Evolutionary conservation across 192 early-diverging fungal genomes (phyloP), one percentile per base, ranked within the genome.

Genomic region (Umbelopsis ramanniana): DNA sequence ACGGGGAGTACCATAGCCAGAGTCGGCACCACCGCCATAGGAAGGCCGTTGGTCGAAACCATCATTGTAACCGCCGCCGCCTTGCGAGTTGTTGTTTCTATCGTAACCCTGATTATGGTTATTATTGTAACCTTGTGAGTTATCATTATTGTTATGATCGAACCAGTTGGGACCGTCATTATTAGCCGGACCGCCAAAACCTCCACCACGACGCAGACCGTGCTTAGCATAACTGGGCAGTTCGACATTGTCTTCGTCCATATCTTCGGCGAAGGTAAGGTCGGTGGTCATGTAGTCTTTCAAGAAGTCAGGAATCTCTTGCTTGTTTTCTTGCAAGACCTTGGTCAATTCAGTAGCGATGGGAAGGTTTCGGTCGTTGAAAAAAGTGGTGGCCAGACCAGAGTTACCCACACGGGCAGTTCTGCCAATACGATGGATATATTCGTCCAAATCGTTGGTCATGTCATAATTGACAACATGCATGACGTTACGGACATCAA

Each of bases 391-490:
- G 2, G 88, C 88, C 1, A 81, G 45, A 63, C 89, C 89, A 26
- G 70, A 68, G 53, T 89, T 90, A 46, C 89, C 89, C 14, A 81
- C 88, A 70, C 89, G 88, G 11, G 86, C 89, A 47, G 89, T 90
- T 67, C 88, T 78, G 37, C 92, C 92, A 72, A 93, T 93, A 45
- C 92, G 86, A 73, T 93, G 92, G 68, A 93, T 85, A 71, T 88
- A 88, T 72, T 93, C 92, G 67, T 93, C 91, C 77, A 92, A 90
- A 80, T 91, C 86, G 52, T 78, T 76, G 57, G 91, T 90, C 69
- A 93, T 81, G 75, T 93, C 92, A 72, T 86, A 93, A 83, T 93
- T 93, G 76, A 93, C 86, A 48, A 93, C 92, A 79, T 93, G 90
- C 70, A 83, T 89, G 66, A 93, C 88, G 73, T 91, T 90, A 60